phyloP scores from a whole-genome alignment of 257 asterid species.

The Petunia axillaris region DNA sequence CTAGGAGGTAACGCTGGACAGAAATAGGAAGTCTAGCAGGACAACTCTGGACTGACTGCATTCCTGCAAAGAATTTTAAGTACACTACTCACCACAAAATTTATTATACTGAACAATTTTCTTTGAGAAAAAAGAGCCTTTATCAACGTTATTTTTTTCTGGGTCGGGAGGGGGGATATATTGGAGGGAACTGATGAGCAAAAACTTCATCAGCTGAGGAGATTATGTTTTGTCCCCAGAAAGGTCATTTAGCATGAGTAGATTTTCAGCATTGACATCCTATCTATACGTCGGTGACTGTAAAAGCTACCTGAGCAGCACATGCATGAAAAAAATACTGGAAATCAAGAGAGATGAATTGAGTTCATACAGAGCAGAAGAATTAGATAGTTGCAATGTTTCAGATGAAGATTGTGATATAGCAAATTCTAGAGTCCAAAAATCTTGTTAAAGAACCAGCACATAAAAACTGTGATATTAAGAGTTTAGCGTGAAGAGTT shows the following conservation, averaged over 20 bases:
- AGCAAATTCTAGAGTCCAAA: not conserved
- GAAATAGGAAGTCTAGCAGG: conserved; percentile 91
- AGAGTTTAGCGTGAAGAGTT: too few relatives aligned
- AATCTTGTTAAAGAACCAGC: not conserved
- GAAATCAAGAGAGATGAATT: not conserved
- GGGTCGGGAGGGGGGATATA: not conserved
- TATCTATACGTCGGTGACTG: not conserved
- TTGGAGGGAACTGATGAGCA: not conserved
- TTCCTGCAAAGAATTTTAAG: conserved; percentile 64
- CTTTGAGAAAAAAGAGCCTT: not conserved
- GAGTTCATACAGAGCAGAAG: not conserved
- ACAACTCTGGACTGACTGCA: conserved; percentile 44
- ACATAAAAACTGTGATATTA: not conserved
- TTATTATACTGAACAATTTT: not conserved
- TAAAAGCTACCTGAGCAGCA: conserved; percentile 12
- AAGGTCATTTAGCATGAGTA: conserved; percentile 15
- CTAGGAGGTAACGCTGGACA: conserved; percentile 88
- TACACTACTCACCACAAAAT: not conserved
- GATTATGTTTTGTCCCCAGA: not conserved
- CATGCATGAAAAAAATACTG: conserved; percentile 1
- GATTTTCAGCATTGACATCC: not conserved
- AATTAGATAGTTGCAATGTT: not conserved
- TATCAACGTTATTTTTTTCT: not conserved
- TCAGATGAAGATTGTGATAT: conserved; percentile 12
- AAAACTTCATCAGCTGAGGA: conserved; percentile 12